These are phyloP conservation scores for Globisporangium nunn DNA, from an alignment of 352 stramenopile species.

Conservation along the genomic window DNA sequence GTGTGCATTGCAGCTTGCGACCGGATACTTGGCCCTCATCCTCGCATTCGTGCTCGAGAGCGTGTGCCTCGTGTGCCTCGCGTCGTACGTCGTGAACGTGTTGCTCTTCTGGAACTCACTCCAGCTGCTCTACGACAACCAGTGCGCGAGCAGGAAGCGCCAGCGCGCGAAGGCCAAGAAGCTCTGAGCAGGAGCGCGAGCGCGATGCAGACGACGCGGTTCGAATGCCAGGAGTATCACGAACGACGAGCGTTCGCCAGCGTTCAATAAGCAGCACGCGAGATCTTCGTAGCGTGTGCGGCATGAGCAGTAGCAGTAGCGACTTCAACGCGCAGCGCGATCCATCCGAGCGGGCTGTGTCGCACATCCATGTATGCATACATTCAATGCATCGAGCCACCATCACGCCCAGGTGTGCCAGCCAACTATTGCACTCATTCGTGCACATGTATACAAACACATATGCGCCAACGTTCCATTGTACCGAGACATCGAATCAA, in stretches of 20 bases:
- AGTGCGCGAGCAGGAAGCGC: constrained; percentile 13
- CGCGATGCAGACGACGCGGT: no score
- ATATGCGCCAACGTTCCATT: constrained; percentile 55
- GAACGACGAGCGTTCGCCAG: neutral
- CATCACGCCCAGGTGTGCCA: neutral
- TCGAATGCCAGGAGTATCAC: no score
- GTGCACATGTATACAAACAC: constrained; percentile 6
- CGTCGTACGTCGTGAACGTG: constrained; percentile 43
- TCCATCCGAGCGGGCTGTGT: constrained; percentile 42
- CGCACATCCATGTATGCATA: neutral
- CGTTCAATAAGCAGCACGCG: no score
- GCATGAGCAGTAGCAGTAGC: no score
- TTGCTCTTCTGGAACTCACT: constrained; percentile 39
- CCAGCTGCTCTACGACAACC: constrained; percentile 19
- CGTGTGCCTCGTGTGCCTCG: constrained; percentile 50
- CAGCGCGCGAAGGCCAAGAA: constrained; percentile 2
- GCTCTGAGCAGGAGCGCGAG: constrained; percentile 3
- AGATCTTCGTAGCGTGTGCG: no score
- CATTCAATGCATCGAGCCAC: neutral
- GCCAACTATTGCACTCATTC: no score
- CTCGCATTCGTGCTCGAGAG: constrained; percentile 46
- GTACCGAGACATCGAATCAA: constrained; percentile 14
- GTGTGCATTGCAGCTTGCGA: constrained; percentile 21
- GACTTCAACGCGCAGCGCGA: constrained; percentile 19
- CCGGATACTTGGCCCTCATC: constrained; percentile 48